Evolutionary conservation across 495 filamentous ascomycete genomes (phyloP).

Genomic region (Xylaria acuta): DNA sequence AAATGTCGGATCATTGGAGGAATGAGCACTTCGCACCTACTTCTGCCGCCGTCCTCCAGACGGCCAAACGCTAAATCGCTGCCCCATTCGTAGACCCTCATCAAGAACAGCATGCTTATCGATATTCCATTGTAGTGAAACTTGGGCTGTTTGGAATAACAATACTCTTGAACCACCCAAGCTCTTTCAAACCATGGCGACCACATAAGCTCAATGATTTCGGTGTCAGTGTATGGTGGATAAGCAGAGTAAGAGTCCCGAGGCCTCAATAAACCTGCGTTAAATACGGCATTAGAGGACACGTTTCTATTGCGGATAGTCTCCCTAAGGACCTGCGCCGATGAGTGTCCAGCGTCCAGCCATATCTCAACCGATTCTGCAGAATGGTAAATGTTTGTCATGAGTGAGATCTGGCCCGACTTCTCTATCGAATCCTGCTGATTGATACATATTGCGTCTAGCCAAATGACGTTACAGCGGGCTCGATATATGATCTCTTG

Average conservation of each 20-base stretch:
- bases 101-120: not conserved
- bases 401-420: not conserved
- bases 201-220: slow-evolving; percentile 3
- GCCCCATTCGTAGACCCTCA: not conserved
- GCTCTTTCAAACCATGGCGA: slow-evolving; percentile 4
- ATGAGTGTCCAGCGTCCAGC: not conserved
- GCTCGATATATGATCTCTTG: not conserved
- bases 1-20: not conserved
- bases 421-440: not conserved
- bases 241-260: not conserved
- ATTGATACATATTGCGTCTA: slow-evolving; percentile 8
- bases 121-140: not conserved
- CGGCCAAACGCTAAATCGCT: not conserved
- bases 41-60: not conserved
- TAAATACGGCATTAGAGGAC: not conserved
- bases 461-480: not conserved
- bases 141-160: not conserved
- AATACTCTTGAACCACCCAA: slow-evolving; percentile 1
- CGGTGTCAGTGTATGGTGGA: not conserved
- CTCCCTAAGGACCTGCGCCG: not conserved
- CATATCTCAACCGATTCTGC: not conserved
- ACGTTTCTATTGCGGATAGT: not conserved
- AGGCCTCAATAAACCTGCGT: not conserved
- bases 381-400: not conserved
- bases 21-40: not conserved